These are phyloP conservation scores for Wickerhamiella kazuoi DNA, from an alignment of 805 yeast species.

Conservation along the genomic window DNA sequence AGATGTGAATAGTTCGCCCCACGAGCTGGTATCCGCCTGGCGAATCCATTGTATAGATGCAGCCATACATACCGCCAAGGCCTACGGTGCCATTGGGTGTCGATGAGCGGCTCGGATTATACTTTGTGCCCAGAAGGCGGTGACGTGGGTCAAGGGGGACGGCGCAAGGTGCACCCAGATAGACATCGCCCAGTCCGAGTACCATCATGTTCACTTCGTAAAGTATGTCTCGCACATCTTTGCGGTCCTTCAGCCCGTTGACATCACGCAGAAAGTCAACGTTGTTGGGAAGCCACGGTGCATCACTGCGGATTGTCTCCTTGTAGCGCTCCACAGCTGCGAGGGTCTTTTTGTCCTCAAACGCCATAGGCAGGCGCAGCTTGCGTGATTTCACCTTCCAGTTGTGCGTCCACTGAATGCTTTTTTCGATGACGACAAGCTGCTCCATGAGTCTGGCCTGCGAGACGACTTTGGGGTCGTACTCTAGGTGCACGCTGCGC, in stretches of 20 bases:
- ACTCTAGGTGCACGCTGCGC: conserved; percentile 81
- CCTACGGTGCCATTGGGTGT: conserved; percentile 97
- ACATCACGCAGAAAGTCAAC: conserved; percentile 88
- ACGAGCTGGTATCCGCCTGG: conserved; percentile 98
- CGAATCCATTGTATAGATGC: conserved; percentile 93
- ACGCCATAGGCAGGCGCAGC: conserved; percentile 83
- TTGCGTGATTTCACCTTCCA: conserved; percentile 80
- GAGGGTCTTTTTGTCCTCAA: conserved; percentile 78
- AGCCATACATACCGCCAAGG: conserved; percentile 97
- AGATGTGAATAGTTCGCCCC: conserved; percentile 91
- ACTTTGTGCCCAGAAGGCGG: conserved; percentile 78
- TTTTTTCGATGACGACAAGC: conserved; percentile 57
- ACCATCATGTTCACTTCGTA: conserved; percentile 84
- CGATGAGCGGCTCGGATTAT: conserved; percentile 89
- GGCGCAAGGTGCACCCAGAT: conserved; percentile 96
- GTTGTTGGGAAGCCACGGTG: conserved; percentile 97
- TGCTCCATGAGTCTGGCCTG: conserved; percentile 48
- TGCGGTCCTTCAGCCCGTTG: conserved; percentile 53
- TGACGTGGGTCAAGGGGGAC: conserved; percentile 96
- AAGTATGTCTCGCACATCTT: conserved; percentile 63
- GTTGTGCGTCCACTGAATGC: conserved; percentile 50
- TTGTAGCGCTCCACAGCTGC: conserved; percentile 81
- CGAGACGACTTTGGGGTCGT: conserved; percentile 39
- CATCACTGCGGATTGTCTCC: conserved; percentile 82
- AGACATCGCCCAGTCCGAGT: conserved; percentile 90